Evolutionary conservation across 257 asterid species (phyloP), one percentile per base, ranked within the genome.

Genomic region (Ehretia macrophylla): DNA sequence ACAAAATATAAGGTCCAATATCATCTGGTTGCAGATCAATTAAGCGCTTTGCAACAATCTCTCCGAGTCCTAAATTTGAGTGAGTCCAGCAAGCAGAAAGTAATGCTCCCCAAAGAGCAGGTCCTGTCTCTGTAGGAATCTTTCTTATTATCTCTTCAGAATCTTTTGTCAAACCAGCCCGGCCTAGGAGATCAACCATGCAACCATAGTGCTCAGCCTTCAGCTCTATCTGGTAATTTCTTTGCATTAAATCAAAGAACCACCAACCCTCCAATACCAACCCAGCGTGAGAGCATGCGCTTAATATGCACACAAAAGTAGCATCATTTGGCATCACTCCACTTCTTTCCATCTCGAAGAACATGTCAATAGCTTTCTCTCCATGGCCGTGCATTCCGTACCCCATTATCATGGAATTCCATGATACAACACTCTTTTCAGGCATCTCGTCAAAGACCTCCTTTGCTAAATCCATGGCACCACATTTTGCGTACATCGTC

Each of bases 351-450:
- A 77, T 69, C 67, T 73, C 68, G 32, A 69, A 55, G 59, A 77
- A 69, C 50, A 66, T 66, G 60, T 66, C 77, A 51, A 77, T 71
- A 44, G 79, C 77, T 70, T 59, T 65, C 65, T 66, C 67, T 5
- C 77, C 77, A 5, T 63, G 60, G 13, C 83, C 83, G 32, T 66
- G 66, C 39, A 32, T 63, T 19, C 79, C 83, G 17, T 69, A 73
- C 10, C 75, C 83, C 68, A 50, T 73, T n/a, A 77, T 73, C 74
- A 77, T 58, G 38, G 83, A 73, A 58, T 77, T 77, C 79, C 83
- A 77, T 6, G 83, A 55, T 5, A 77, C 74, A 17, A 67, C 63
- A 59, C 58, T 73, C 60, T 60, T 77, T 32, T 69, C 70, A 5
- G 70, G 66, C 70, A 77, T 73, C 66, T 52, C 72, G 56, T 59